Conservation (phyloP, 2,329 filamentous ascomycete genomes). For the Monosporascus sp. region DNA sequence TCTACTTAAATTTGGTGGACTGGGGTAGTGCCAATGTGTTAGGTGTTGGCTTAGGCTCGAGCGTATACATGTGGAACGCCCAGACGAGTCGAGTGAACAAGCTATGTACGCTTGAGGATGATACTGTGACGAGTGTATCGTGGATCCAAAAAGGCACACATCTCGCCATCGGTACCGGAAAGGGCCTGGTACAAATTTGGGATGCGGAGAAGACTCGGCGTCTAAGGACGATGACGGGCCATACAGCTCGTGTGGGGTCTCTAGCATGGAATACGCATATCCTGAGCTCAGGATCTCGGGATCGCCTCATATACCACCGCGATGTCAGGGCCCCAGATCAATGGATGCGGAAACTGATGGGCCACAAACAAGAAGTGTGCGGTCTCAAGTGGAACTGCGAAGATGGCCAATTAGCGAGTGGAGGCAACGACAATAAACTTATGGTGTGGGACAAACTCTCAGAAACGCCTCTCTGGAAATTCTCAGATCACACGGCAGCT, state of each 20-base stretch:
- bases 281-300: slow-evolving; percentile 88
- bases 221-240: slow-evolving; percentile 92
- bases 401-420: slow-evolving; percentile 88
- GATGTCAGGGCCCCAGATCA: slow-evolving; percentile 92
- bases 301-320: slow-evolving; percentile 90
- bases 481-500: slow-evolving; percentile 89
- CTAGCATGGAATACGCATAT: slow-evolving; percentile 98
- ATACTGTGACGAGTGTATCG: slow-evolving; percentile 92
- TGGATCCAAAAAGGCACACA: slow-evolving; percentile 99
- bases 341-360: slow-evolving; percentile 79
- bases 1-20: slow-evolving; percentile 95
- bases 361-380: slow-evolving; percentile 97
- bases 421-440: slow-evolving; percentile 97
- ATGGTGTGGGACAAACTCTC: slow-evolving; percentile 98
- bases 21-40: slow-evolving; percentile 96
- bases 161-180: slow-evolving; percentile 89
- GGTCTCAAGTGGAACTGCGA: slow-evolving; percentile 96
- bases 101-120: slow-evolving; percentile 86
- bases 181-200: slow-evolving; percentile 95
- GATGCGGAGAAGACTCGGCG: slow-evolving; percentile 84
- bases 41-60: slow-evolving; percentile 85
- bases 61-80: slow-evolving; percentile 98
- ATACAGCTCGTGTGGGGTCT: slow-evolving; percentile 87
- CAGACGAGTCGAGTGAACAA: slow-evolving; percentile 87
- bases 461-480: slow-evolving; percentile 90